Evolutionary conservation across 148 eudicot genomes (phyloP), one percentile per base, ranked within the genome.

Genomic region (Rhododendron mucronatum): DNA sequence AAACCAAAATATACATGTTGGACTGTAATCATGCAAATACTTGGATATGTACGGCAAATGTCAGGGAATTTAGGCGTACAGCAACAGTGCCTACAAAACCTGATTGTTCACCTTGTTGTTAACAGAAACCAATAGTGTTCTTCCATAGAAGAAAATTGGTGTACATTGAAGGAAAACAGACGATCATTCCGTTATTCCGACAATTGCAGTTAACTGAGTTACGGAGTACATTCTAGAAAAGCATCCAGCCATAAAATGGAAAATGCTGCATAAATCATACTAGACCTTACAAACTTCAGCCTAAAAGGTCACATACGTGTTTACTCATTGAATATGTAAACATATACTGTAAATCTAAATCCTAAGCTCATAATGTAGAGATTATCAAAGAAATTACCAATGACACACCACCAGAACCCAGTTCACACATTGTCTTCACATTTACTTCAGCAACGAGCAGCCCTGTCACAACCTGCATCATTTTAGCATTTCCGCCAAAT

Each of bases 381-480:
- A 15, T 53, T 14, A 45, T 73, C 13, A 39, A 82, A 4, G 55
- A 87, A 82, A 67, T 89, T 95, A 95, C 99, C 99, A 96, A 84
- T 86, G 99, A 96, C 78, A 94, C 97, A 16, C 99, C 97, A 78
- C 98, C 98, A 82, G 98, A 92, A 88, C 98, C 99, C 80, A 94
- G 89, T 88, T 96, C 98, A 85, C 97, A 92, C 99, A 96, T 96
- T 39, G 98, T 96, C 84, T 94, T 95, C 86, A 96, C 93, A 91
- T 96, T 96, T 74, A 94, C 98, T 93, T 96, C 99, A 86, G 98
- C 98, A 85, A 96, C 71, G 33, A 95, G 93, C 91, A 96, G 90
- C 85, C 99, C 98, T 84, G 98, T 95, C 80, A 89, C 92, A 86
- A 96, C 97, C 99, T 96, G 92, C 89, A 89, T 65, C 28, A 61